Evolutionary conservation across 345 rosid species (phyloP).

Genomic region (Rubroshorea leprosula): DNA sequence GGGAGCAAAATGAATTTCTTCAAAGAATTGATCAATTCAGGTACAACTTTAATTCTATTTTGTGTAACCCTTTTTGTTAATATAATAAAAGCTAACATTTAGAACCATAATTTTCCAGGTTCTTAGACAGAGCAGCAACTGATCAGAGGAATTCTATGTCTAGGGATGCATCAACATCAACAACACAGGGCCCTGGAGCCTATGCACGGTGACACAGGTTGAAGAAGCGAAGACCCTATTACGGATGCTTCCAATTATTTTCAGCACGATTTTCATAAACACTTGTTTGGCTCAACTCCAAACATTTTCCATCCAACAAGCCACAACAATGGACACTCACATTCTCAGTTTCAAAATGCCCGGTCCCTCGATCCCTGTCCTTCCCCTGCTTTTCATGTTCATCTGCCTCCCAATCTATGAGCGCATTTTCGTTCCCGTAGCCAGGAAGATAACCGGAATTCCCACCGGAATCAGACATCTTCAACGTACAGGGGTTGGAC

Average conservation of each 20-base stretch:
- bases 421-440: constrained; percentile 43
- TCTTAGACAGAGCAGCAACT: constrained; percentile 54
- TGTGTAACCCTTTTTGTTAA: neutral
- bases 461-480: constrained; percentile 51
- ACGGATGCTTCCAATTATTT: constrained; percentile 49
- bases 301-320: constrained; percentile 53
- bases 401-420: constrained; percentile 46
- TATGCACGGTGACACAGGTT: constrained; percentile 54
- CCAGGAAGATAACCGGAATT: constrained; percentile 44
- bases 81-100: neutral
- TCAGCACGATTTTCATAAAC: constrained; percentile 63
- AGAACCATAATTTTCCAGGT: constrained; percentile 1
- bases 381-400: constrained; percentile 48
- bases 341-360: constrained; percentile 42
- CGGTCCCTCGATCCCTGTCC: constrained; percentile 47
- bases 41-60: constrained; percentile 10
- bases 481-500: constrained; percentile 48
- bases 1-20: constrained; percentile 30
- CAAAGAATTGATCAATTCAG: constrained; percentile 47
- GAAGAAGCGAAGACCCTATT: constrained; percentile 59
- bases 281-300: constrained; percentile 68
- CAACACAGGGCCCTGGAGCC: constrained; percentile 36
- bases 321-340: constrained; percentile 49
- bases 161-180: constrained; percentile 16
- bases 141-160: neutral